Evolutionary conservation across 129 eudicot species (phyloP).

Genomic region (Escallonia rubra): DNA sequence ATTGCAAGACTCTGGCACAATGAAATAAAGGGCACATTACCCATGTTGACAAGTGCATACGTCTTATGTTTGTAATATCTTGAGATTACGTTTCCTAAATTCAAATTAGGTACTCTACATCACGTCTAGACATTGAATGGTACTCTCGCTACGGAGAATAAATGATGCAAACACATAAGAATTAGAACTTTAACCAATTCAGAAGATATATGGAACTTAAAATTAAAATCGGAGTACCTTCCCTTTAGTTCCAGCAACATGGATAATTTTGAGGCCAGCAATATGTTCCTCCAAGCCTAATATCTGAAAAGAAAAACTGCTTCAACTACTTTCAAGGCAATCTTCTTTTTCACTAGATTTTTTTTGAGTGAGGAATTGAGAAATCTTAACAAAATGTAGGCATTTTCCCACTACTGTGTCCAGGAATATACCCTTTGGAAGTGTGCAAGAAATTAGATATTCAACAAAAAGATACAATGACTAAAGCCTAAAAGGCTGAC

Average conservation of each 20-base stretch:
- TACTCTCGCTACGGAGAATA: too few species aligned
- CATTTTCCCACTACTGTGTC: background rate
- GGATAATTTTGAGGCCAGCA: constrained; percentile 73
- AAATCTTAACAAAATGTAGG: background rate
- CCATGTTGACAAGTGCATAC: too few species aligned
- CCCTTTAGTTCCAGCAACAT: constrained; percentile 99
- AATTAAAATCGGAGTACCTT: constrained; percentile 52
- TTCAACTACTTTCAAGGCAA: background rate
- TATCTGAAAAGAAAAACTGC: constrained; percentile 49
- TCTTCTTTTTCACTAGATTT: background rate
- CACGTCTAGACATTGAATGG: too few species aligned
- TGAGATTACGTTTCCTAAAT: too few species aligned
- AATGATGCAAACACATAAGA: too few species aligned
- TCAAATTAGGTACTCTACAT: too few species aligned
- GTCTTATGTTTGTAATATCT: too few species aligned
- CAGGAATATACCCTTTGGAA: background rate
- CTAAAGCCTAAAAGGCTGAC: too few species aligned
- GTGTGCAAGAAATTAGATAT: background rate
- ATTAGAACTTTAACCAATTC: too few species aligned
- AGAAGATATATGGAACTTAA: background rate
- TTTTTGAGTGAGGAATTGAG: background rate
- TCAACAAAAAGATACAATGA: background rate
- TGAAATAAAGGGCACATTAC: too few species aligned
- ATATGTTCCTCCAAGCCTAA: constrained; percentile 74
- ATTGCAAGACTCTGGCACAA: too few species aligned